Base-by-base conservation (phyloP, 2,329 filamentous ascomycete genomes). In the Penicillium sp. region DNA sequence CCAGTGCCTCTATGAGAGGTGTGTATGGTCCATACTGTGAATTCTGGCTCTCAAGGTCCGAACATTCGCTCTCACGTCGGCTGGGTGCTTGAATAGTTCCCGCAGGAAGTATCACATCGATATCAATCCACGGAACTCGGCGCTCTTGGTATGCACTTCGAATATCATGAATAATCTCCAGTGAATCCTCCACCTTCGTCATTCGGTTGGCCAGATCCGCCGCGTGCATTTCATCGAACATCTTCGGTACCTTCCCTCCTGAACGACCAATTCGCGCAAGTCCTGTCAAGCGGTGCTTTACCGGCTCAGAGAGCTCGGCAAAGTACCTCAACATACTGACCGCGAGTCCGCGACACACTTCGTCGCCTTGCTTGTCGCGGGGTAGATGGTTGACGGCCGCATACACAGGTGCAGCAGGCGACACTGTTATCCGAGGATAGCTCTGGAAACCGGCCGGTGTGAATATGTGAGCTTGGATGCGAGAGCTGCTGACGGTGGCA, bases 281-380 rank as follows among this genome's bases (percentile, higher is more conserved):
- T 42, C 78, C 74, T 49, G 80, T 85, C 72, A 96, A 82, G 56
- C 85, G 82, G 65, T 80, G 81, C 78, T 91, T 96, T 68, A 92
- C 87, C 36, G 83, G 79, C 50, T 88, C 83, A 21, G 92, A 86
- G 48, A 99, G 81, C 75, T 97, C 93, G 57, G 84, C 83, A 70
- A 97, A 97, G 79, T 97, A 99, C 72, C 96, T 97, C 79, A 88
- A 88, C 62, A 99, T 81, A 53, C 90, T 92, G 73, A 97, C 96
- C 45, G 93, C 94, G 52, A 99, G 82, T 16, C 88, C 94, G 43
- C 94, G 87, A 75, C 89, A 95, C 60, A 96, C 82, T 74, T 97
- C 93, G 72, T 97, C 93, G 67, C 93, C 93, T 78, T 97, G 94
- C 74, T 92, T 92, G 71, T 97, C 93, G 69, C 92, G 88, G 40